These are phyloP conservation scores for Dictyostelium firmibasis DNA, from an alignment of 78 protist species.

Conservation along the genomic window DNA sequence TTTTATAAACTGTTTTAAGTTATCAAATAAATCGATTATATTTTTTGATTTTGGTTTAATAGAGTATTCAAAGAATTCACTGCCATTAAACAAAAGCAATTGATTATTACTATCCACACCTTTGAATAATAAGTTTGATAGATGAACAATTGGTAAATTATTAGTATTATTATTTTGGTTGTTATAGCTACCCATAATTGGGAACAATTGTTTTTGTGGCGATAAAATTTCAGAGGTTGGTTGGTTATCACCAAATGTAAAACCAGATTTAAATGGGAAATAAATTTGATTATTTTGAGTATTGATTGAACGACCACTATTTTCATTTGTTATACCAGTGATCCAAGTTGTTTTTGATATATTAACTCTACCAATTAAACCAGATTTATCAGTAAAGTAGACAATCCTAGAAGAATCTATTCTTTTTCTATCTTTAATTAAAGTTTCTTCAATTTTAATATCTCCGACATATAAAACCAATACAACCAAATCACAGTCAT, in stretches of 20 bases:
- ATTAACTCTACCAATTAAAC: conserved; percentile 22
- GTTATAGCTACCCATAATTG: background rate
- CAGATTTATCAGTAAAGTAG: background rate
- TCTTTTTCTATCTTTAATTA: conserved; percentile 19
- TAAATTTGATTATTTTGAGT: background rate
- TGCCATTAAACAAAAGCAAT: background rate
- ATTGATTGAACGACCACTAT: background rate
- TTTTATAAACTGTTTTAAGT: background rate
- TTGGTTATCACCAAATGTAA: background rate
- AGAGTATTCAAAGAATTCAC: background rate
- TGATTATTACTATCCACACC: background rate
- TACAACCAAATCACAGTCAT: background rate
- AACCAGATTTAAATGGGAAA: conserved; percentile 20
- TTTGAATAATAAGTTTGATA: conserved; percentile 39
- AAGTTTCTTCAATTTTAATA: background rate
- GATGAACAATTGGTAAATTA: conserved; percentile 12
- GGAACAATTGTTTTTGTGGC: background rate
- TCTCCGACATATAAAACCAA: background rate
- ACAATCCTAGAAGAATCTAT: background rate
- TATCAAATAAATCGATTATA: background rate
- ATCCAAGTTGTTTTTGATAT: background rate
- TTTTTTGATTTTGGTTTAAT: background rate
- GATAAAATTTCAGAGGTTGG: background rate
- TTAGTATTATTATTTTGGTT: background rate
- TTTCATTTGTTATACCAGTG: background rate